Conservation (phyloP, 768 basidiomycete genomes). For the Boletus vermiculosoides region DNA sequence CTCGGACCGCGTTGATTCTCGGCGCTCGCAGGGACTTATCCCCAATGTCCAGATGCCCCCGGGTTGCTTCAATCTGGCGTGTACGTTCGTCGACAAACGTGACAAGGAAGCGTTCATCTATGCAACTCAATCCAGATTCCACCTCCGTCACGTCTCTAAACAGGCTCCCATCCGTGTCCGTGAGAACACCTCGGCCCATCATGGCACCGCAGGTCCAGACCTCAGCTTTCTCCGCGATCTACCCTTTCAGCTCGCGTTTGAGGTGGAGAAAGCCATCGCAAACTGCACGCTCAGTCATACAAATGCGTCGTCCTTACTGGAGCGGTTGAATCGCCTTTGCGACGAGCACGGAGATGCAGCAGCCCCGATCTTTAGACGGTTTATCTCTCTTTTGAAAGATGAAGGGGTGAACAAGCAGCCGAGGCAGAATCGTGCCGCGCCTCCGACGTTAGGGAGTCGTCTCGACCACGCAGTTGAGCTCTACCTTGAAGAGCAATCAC, state of each 20-base stretch:
- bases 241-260: conserved; percentile 38
- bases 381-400: conserved; percentile 23
- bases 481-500: conserved; percentile 25
- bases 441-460: conserved; percentile 11
- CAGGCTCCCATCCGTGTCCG: conserved; percentile 16
- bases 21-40: conserved; percentile 29
- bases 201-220: not conserved
- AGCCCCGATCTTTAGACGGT: conserved; percentile 24
- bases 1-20: not conserved
- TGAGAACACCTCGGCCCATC: conserved; percentile 10
- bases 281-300: conserved; percentile 25
- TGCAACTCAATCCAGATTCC: conserved; percentile 22
- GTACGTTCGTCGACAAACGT: conserved; percentile 26
- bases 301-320: conserved; percentile 25
- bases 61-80: conserved; percentile 29
- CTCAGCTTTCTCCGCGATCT: conserved; percentile 30
- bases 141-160: conserved; percentile 9
- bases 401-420: not conserved
- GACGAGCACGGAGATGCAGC: conserved; percentile 11
- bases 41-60: conserved; percentile 27
- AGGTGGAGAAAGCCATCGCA: conserved; percentile 38
- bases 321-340: conserved; percentile 21
- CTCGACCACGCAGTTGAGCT: conserved; percentile 18
- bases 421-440: not conserved
- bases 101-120: conserved; percentile 33